Percentiles rank a stretch among this genome's conserved stretches.
Conservation (phyloP, 805 yeast genomes). For the Ogataea sp. region DNA sequence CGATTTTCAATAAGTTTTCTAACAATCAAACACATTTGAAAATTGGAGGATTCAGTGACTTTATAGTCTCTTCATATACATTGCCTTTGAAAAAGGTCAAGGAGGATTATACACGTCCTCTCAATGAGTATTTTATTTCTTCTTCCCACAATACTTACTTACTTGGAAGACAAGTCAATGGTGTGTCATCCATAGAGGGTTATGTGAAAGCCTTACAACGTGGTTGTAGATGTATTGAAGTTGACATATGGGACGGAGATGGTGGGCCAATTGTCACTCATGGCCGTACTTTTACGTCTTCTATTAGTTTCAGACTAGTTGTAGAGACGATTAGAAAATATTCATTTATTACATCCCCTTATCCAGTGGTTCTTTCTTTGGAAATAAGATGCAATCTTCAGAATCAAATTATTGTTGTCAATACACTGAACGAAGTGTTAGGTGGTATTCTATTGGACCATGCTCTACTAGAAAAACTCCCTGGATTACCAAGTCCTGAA, state of each 20-base stretch:
- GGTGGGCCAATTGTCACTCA: constrained; percentile 83
- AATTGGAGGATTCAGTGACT: constrained; percentile 21
- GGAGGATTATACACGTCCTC: constrained; percentile 51
- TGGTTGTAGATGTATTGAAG: constrained; percentile 92
- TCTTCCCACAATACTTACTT: constrained; percentile 94
- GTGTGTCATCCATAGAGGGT: constrained; percentile 82
- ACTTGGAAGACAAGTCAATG: constrained; percentile 81
- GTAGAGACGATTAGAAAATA: constrained; percentile 68
- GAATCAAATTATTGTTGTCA: constrained; percentile 56
- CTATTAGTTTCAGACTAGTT: constrained; percentile 64
- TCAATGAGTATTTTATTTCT: constrained; percentile 82
- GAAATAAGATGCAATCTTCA: constrained; percentile 72
- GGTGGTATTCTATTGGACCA: constrained; percentile 46
- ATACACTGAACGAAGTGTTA: constrained; percentile 44
- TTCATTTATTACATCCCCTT: constrained; percentile 82
- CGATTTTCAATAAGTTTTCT: constrained; percentile 32
- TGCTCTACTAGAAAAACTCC: constrained; percentile 24
- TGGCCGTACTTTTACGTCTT: constrained; percentile 75
- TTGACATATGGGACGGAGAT: constrained; percentile 85
- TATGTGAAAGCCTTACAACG: constrained; percentile 80
- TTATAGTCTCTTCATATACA: constrained; percentile 24
- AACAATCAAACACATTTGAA: constrained; percentile 11
- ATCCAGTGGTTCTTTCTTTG: constrained; percentile 77
- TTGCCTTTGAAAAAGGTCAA: constrained; percentile 13
- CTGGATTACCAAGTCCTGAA: constrained; percentile 60